Evolutionary conservation across 2,329 filamentous ascomycete species (phyloP), one percentile per base, ranked within the genome.

Genomic region (Stagonosporopsis cucurbitacearum): DNA sequence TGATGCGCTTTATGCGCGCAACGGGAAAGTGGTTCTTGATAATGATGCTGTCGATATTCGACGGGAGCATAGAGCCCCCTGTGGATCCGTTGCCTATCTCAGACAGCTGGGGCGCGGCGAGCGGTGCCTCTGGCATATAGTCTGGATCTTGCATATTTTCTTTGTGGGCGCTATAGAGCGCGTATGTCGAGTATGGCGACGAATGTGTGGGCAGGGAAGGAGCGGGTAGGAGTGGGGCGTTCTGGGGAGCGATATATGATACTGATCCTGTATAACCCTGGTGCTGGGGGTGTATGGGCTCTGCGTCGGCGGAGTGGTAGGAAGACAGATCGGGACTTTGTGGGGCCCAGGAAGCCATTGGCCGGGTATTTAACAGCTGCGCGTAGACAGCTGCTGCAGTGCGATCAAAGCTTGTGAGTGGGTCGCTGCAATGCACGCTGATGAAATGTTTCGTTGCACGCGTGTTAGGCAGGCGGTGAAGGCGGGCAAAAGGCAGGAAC

Each of bases 21-120:
- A 96, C 96, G 1, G 95, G 95, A 70, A 99, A 99, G 70, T 97
- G 97, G 30, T 94, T 98, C 77, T 87, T 91, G 67, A 99, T 92
- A 39, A 92, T 76, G 78, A 96, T 78, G 75, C 85, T 75, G 78
- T 86, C 77, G 20, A 65, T 64, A 50, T 60, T 65, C 15, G 63
- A 58, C 4, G 48, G 73, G 71, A 42, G 75, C 70, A 37, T 69
- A 66, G 37, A 72, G 59, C 33, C 44, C 6, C 57, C 62, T 51
- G 58, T 49, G 19, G 63, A 53, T 28, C 67, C 66, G 54, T 68
- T 66, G 50, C 57, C 60, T 39, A 46, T 30, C 61, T 68, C 47
- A 66, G 62, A 33, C 61, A 56, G 22, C 35, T 59, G 57, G 36
- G 57, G 54, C 25, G 53, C 41, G 60, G 67, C 63, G 49, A 60